A percentile compares a stretch with the other conserved stretches of the same genome.
phyloP scores from a whole-genome alignment of 2,329 filamentous ascomycete species.

The Domatiomyces catenatus region DNA sequence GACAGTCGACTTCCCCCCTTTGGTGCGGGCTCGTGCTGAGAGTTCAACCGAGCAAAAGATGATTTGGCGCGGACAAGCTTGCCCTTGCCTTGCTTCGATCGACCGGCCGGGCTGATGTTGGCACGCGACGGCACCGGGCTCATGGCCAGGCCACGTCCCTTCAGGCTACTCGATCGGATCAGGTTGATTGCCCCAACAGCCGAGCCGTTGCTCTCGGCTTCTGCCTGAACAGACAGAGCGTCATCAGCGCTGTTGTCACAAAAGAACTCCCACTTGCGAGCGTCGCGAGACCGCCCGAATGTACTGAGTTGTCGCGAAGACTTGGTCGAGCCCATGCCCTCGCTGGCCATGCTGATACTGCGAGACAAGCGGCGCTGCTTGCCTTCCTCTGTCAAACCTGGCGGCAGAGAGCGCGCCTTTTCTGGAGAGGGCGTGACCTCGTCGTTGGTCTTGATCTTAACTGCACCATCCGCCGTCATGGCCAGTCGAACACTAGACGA shows the following conservation, averaged over 20 bases:
- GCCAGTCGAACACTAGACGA: slow-evolving; percentile 47
- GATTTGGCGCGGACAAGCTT: slow-evolving; percentile 47
- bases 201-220: slow-evolving; percentile 64
- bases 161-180: slow-evolving; percentile 54
- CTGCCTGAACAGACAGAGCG: slow-evolving; percentile 63
- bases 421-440: slow-evolving; percentile 55
- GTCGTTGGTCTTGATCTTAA: slow-evolving; percentile 60
- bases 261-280: slow-evolving; percentile 80
- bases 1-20: slow-evolving; percentile 25
- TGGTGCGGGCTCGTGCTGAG: slow-evolving; percentile 14
- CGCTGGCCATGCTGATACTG: slow-evolving; percentile 16
- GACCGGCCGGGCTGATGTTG: slow-evolving; percentile 29
- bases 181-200: slow-evolving; percentile 69
- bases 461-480: slow-evolving; percentile 76
- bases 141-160: slow-evolving; percentile 27
- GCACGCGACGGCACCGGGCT: slow-evolving; percentile 31
- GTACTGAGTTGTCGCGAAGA: slow-evolving; percentile 21
- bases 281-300: slow-evolving; percentile 68
- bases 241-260: slow-evolving; percentile 68
- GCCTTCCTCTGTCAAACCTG: slow-evolving; percentile 19
- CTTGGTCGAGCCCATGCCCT: slow-evolving; percentile 1
- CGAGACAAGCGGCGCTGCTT: slow-evolving; percentile 19
- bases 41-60: slow-evolving; percentile 48
- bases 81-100: slow-evolving; percentile 34
- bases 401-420: slow-evolving; percentile 35